Conservation (phyloP, 306 rosid genomes). For the Cyamopsis tetragonoloba region DNA sequence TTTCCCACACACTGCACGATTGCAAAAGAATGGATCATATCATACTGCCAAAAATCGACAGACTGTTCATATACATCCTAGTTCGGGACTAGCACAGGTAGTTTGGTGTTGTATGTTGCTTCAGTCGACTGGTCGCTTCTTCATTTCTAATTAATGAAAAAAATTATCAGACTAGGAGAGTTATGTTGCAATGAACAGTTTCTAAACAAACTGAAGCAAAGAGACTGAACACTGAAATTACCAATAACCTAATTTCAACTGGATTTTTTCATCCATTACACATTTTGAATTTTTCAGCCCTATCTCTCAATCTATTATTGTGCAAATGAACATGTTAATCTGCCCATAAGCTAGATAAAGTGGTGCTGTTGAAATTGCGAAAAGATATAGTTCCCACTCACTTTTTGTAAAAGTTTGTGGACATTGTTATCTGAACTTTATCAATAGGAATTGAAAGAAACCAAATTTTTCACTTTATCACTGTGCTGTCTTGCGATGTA, state of each 20-base stretch:
- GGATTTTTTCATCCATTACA: background rate
- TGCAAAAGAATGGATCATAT: slow-evolving; percentile 86
- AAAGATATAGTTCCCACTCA: background rate
- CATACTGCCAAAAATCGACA: slow-evolving; percentile 75
- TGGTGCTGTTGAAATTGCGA: background rate
- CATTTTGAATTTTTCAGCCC: background rate
- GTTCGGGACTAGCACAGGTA: slow-evolving; percentile 89
- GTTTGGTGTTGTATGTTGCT: background rate
- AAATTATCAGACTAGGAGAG: background rate
- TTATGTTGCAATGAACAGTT: background rate
- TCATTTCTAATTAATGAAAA: background rate
- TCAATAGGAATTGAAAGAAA: background rate
- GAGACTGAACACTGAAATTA: background rate
- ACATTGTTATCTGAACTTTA: background rate
- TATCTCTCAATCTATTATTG: background rate
- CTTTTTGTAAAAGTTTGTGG: background rate
- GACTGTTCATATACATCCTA: slow-evolving; percentile 94
- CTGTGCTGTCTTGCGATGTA: background rate
- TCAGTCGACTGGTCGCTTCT: background rate
- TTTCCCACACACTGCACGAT: slow-evolving; percentile 76
- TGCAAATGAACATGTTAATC: background rate
- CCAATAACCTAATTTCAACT: background rate
- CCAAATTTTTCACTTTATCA: background rate
- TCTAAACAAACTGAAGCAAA: background rate
- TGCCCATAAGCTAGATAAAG: background rate